Evolutionary conservation across 2,329 filamentous ascomycete genomes (phyloP), one percentile per base, ranked within the genome.

Genomic region (Xylaria sp.): DNA sequence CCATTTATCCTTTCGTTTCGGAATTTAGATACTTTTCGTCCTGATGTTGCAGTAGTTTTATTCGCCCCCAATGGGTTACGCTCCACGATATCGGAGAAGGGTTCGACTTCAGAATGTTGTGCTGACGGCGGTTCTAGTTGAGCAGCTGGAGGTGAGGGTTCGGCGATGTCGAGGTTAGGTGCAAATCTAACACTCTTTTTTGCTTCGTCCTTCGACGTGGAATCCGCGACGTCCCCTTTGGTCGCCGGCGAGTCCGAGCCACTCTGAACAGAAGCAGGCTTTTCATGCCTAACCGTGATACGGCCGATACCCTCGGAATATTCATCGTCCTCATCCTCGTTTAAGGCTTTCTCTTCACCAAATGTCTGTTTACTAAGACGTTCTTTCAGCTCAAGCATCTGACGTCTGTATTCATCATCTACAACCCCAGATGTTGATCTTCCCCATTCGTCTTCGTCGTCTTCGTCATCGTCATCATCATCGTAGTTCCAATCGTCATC

Each of bases 351-450:
- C 25, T 54, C 41, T 46, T 69, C 53, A 76, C 78, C 48, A 79
- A 80, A 58, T 13, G 78, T 77, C 3, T 71, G 63, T 21, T 65
- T 63, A 47, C 63, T 70, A 0, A 97, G 82, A 65, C 87, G 89
- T 72, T 89, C 83, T 75, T 97, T 91, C 4, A 99, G 80, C 67
- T 93, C 91, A 44, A 90, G 83, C 95, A 99, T 98, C 68, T 91
- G 85, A 68, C 85, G 82, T 31, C 88, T 86, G 71, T 96, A 96
- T 13, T 91, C 88, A 43, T 92, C 87, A 15, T 86, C 87, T 53
- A 97, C 78, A 11, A 88, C 82, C 19, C 82, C 83, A 17, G 83
- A 81, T 8, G 85, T 94, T 17, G 85, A 90, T 51, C 91, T 87
- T 4, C 94, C 94, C 71, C 86, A 88, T 62, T 90, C 83, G 71